Evolutionary conservation across 2,329 filamentous ascomycete species (phyloP), one percentile per base, ranked within the genome.

Genomic region (Clonostachys chloroleuca): DNA sequence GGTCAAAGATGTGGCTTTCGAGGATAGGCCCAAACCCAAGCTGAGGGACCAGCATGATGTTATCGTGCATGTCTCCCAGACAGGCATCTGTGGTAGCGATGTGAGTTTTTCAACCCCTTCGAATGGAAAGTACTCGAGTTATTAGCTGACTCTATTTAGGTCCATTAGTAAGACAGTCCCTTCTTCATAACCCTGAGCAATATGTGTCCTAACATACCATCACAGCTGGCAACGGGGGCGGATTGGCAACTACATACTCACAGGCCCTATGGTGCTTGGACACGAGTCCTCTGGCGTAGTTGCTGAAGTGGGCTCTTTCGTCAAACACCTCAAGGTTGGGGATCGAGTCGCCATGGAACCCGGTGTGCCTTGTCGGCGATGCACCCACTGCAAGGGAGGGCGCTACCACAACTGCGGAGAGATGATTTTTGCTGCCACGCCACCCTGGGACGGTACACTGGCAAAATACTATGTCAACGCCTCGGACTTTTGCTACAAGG

Each of bases 291-390:
- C 70, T 1, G 72, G 72, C 4, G 63, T 56, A 0, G 59, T 77
- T 17, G 65, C 68, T 6, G 65, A 69, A 50, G 57, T 68, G 7
- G 72, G 71, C 7, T 51, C 42, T 24, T 59, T 59, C 34, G 72
- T 76, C 34, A 70, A 62, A 45, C 66, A 67, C 45, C 49, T 75
- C 42, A 65, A 68, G 45, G 55, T 64, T 14, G 73, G 73, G 5
- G 69, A 76, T 51, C 60, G 65, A 2, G 70, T 77, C 3, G 71
- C 73, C 17, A 69, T 78, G 33, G 73, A 77, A 50, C 73, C 73
- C 5, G 72, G 73, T 3, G 62, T 72, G 3, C 70, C 72, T 0
- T 77, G 74, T 47, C 54, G 63, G 49, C 57, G 63, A 33, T 77
- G 74, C 56, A 59, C 67, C 39, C 59, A 63, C 47, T 77, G 74